A percentile compares a stretch with the other conserved stretches of the same genome.
Conservation (phyloP, 257 asterid genomes). For the Plantago ovata region DNA sequence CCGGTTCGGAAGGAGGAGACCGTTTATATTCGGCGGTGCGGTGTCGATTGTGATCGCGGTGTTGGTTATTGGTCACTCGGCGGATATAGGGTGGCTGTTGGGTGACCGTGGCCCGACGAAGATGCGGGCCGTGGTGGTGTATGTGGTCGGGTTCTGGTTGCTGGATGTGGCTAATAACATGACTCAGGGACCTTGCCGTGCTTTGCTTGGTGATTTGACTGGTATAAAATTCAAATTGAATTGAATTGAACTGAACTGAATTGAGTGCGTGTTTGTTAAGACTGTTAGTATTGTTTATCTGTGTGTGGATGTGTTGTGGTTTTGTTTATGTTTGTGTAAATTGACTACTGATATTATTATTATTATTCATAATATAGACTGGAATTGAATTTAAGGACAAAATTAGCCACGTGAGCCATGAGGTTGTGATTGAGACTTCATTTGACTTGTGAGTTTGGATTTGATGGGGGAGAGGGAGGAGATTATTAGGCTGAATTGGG, state of each 20-base stretch:
- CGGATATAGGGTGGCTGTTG: constrained; percentile 68
- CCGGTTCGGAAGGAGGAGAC: constrained; percentile 77
- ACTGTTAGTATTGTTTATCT: background rate
- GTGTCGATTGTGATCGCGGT: constrained; percentile 63
- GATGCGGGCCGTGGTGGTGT: constrained; percentile 57
- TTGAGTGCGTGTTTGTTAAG: background rate
- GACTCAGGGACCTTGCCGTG: constrained; percentile 94
- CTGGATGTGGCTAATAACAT: constrained; percentile 81
- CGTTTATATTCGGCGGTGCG: constrained; percentile 67
- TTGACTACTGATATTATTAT: background rate
- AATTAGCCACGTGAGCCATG: background rate
- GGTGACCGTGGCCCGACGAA: constrained; percentile 56
- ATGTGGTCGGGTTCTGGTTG: constrained; percentile 76
- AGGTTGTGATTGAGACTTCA: background rate
- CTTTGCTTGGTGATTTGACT: constrained; percentile 83
- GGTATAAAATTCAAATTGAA: too few species aligned
- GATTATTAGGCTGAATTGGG: too few species aligned
- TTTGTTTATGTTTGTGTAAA: background rate
- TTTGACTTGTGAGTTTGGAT: background rate
- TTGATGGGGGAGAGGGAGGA: background rate
- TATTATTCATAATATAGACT: background rate
- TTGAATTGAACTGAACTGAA: background rate
- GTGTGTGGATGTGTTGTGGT: background rate
- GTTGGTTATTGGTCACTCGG: constrained; percentile 55
- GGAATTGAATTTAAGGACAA: too few species aligned